Conservation (phyloP, 1,284 basidiomycete genomes). For the Golubevia sp. region DNA sequence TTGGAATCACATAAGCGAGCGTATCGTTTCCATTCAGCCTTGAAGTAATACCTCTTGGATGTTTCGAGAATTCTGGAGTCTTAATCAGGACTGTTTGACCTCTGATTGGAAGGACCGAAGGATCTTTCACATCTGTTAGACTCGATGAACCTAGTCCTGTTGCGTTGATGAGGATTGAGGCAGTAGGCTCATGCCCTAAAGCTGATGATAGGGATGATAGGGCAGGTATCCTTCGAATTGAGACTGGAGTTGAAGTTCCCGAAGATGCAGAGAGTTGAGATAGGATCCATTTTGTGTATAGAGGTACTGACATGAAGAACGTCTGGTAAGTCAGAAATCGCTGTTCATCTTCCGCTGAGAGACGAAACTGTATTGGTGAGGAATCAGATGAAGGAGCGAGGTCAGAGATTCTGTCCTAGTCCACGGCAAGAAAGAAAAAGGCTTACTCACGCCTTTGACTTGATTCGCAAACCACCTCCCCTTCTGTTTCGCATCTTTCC, state of each 20-base stretch:
- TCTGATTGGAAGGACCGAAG: conserved; percentile 74
- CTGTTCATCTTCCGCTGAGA: too few species aligned
- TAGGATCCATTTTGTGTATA: not conserved
- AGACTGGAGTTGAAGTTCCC: not conserved
- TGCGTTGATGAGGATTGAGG: conserved; percentile 1
- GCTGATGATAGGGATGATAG: not conserved
- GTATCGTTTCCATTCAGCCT: not conserved
- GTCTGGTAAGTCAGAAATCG: too few species aligned
- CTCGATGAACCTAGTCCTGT: not conserved
- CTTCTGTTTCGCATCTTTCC: not conserved
- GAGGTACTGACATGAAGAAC: not conserved
- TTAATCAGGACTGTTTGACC: conserved; percentile 82
- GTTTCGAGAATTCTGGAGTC: conserved; percentile 67
- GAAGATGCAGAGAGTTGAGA: not conserved
- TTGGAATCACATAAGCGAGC: not conserved
- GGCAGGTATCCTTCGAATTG: not conserved
- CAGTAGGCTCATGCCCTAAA: not conserved
- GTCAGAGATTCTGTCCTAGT: too few species aligned
- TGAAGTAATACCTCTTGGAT: not conserved
- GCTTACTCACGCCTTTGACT: too few species aligned
- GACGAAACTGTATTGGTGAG: too few species aligned
- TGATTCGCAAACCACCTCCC: not conserved
- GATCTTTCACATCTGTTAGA: conserved; percentile 5
- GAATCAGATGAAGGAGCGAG: too few species aligned
- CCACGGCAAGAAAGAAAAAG: too few species aligned